Evolutionary conservation across 2,329 filamentous ascomycete genomes (phyloP), one percentile per base, ranked within the genome.

Genomic region (Podosphaera aphanis): DNA sequence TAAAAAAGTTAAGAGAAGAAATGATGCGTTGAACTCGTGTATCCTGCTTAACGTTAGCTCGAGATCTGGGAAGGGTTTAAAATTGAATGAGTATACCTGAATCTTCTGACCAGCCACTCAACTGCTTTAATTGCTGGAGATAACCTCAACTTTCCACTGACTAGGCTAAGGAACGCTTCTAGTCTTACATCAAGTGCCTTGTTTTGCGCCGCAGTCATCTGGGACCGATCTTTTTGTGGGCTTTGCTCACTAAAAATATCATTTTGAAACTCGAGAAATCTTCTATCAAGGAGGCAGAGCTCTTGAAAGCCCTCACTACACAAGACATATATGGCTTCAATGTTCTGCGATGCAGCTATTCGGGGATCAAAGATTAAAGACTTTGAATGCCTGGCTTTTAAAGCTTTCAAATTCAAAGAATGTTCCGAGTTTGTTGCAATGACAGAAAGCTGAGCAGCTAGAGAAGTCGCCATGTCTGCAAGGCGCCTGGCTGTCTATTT

Each of bases 171-270:
- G 59, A 95, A 98, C 13, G 74, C 72, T 55, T 92, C 81, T 47
- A 95, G 64, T 47, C 78, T 79, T 43, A 66, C 68, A 61, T 94
- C 75, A 47, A 98, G 67, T 57, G 85, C 79, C 52, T 74, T 70
- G 63, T 94, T 95, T 60, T 95, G 83, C 49, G 70, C 68, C 25
- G 71, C 69, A 15, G 78, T 86, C 72, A 95, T 79, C 63, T 90
- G 79, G 19, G 75, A 79, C 46, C 90, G 74, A 60, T 98, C 90
- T 58, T 93, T 79, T 50, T 74, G 71, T 60, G 85, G 86, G 64
- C 88, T 94, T 65, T 93, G 83, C 56, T 90, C 82, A 66, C 82
- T 92, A 69, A 95, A 99, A 47, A 99, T 69, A 46, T 76, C 86
- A 47, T 71, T 68, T 49, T 74, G 71, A 59, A 88, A 98, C 31